Evolutionary conservation across 225 moss, liverwort and hornwort species (phyloP).

Genomic region (Bryoerythrophyllum caledonicum): DNA sequence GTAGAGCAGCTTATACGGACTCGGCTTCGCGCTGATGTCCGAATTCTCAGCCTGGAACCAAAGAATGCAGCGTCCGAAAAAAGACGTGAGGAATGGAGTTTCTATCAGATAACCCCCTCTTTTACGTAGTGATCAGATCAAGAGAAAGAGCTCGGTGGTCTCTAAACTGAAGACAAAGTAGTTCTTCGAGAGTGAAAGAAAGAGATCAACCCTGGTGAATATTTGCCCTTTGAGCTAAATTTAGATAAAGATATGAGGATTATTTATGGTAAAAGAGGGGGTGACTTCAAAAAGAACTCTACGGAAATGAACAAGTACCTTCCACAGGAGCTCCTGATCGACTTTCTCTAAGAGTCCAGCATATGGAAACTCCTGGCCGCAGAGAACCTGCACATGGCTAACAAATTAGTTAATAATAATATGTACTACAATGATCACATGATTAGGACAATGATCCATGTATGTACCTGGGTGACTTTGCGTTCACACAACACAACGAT

Average conservation of each 20-base stretch:
- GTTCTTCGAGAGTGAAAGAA: too few species aligned
- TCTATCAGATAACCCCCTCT: too few species aligned
- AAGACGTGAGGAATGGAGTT: not conserved
- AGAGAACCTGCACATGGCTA: constrained; percentile 58
- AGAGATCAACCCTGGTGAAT: too few species aligned
- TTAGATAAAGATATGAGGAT: too few species aligned
- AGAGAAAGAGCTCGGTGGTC: too few species aligned
- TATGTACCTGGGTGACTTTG: constrained; percentile 66
- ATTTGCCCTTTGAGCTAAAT: too few species aligned
- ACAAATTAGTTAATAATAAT: not conserved
- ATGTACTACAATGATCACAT: not conserved
- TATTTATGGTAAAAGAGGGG: too few species aligned
- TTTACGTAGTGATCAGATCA: too few species aligned
- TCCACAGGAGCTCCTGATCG: constrained; percentile 89
- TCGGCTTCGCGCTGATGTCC: constrained; percentile 75
- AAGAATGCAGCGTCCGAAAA: constrained; percentile 1
- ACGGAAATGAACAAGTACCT: constrained; percentile 39
- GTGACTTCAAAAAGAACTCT: too few species aligned
- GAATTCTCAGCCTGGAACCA: constrained; percentile 79
- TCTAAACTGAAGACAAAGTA: too few species aligned
- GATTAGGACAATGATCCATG: not conserved
- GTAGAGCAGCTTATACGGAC: constrained; percentile 84
- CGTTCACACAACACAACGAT: constrained; percentile 92
- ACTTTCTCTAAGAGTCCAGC: constrained; percentile 82
- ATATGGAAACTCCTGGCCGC: constrained; percentile 87